Percentiles rank a stretch among this genome's conserved stretches.
Conservation (phyloP, 352 stramenopile species). For the Globisporangium cystogenes region DNA sequence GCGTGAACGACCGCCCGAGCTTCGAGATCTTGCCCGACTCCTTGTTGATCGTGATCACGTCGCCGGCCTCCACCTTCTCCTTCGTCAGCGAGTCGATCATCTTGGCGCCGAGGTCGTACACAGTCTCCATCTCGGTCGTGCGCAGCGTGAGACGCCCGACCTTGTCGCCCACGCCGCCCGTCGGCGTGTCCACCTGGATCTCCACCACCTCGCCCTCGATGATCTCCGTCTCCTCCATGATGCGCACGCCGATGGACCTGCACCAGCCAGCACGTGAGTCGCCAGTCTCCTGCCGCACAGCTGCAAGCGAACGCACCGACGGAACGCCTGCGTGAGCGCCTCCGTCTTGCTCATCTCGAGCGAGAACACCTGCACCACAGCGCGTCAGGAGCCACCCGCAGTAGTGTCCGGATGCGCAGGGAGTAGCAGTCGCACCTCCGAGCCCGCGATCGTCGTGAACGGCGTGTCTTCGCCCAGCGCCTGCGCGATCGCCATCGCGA, state of each 20-base stretch:
- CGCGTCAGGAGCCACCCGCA: neutral
- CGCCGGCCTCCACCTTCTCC: constrained; percentile 97
- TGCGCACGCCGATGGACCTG: constrained; percentile 94
- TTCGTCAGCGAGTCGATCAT: constrained; percentile 99
- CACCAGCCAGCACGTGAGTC: neutral
- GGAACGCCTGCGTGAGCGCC: constrained; percentile 97
- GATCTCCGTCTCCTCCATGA: constrained; percentile 99
- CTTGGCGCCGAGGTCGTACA: constrained; percentile 99
- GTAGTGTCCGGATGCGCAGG: neutral
- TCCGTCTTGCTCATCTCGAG: constrained; percentile 99
- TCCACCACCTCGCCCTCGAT: constrained; percentile 99
- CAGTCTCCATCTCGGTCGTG: constrained; percentile 99
- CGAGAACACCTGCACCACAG: constrained; percentile 88
- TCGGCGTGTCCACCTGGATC: constrained; percentile 95
- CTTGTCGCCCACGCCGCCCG: constrained; percentile 67
- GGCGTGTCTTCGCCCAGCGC: constrained; percentile 97
- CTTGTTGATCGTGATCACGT: constrained; percentile 99
- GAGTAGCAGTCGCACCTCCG: constrained; percentile 46
- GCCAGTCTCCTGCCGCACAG: neutral
- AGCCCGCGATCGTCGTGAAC: constrained; percentile 98
- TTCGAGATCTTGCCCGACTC: constrained; percentile 98
- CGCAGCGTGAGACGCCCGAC: constrained; percentile 95
- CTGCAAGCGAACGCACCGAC: constrained; percentile 35
- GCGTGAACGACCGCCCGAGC: constrained; percentile 96
- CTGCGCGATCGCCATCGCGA: constrained; percentile 98